These are phyloP conservation scores for Penicillium coprophilum DNA, from an alignment of 495 filamentous ascomycete genomes.

Conservation along the genomic window DNA sequence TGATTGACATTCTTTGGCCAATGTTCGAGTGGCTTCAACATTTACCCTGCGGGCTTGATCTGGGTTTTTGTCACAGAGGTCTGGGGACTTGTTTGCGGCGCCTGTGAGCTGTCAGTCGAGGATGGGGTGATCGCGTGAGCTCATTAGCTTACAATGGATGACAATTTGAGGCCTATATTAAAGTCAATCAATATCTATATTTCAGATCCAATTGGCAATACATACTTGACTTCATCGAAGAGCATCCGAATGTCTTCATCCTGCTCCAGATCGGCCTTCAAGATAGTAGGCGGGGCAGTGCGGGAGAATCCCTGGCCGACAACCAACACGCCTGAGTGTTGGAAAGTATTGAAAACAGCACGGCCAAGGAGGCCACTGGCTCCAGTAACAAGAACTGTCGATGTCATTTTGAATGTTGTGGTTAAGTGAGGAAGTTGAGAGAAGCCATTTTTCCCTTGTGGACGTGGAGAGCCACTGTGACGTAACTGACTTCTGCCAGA, in stretches of 20 bases:
- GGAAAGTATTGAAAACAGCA: constrained; percentile 74
- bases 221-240: constrained; percentile 56
- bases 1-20: constrained; percentile 64
- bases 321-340: constrained; percentile 66
- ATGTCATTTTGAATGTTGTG: constrained; percentile 44
- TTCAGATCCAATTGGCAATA: neutral
- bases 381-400: constrained; percentile 76
- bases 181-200: constrained; percentile 12
- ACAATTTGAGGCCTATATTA: constrained; percentile 69
- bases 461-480: constrained; percentile 25
- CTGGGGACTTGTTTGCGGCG: constrained; percentile 89
- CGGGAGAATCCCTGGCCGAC: constrained; percentile 78
- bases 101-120: constrained; percentile 43
- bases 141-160: constrained; percentile 67
- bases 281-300: constrained; percentile 66
- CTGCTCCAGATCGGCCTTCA: constrained; percentile 75
- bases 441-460: neutral
- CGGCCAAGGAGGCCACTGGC: constrained; percentile 83
- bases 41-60: constrained; percentile 74
- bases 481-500: constrained; percentile 27
- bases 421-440: constrained; percentile 5
- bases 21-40: constrained; percentile 62
- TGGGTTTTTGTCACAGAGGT: constrained; percentile 78
- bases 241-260: constrained; percentile 57
- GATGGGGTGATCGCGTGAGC: neutral